Evolutionary conservation across 2,329 filamentous ascomycete genomes (phyloP).

Genomic region (Aspergillus floridensis): DNA sequence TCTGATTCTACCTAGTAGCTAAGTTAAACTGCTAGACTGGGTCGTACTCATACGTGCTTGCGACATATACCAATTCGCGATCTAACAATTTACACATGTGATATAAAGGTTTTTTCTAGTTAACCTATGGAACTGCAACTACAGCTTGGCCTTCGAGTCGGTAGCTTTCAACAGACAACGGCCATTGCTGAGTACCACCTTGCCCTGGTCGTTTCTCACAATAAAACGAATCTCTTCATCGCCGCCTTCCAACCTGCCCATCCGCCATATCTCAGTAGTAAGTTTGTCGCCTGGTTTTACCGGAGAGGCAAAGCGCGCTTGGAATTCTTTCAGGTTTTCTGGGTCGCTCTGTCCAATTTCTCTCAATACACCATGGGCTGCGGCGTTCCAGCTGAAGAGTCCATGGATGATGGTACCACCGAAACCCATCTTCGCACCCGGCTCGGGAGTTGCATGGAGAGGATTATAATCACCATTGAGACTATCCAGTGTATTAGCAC

Average conservation of each 20-base stretch:
- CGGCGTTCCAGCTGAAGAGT: constrained; percentile 80
- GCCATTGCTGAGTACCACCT: constrained; percentile 84
- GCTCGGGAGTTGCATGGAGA: constrained; percentile 81
- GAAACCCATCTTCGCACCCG: constrained; percentile 85
- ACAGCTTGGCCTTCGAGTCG: constrained; percentile 63
- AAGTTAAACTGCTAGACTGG: too few relatives aligned
- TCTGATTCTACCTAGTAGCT: too few relatives aligned
- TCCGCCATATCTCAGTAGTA: constrained; percentile 76
- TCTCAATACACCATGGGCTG: constrained; percentile 70
- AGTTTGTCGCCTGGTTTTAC: constrained; percentile 82
- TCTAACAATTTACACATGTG: not conserved
- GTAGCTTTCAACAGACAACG: constrained; percentile 71
- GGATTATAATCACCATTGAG: constrained; percentile 95
- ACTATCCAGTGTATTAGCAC: constrained; percentile 41
- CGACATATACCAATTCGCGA: not conserved
- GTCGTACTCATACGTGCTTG: not conserved
- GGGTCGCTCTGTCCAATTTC: constrained; percentile 73
- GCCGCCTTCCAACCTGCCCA: constrained; percentile 58
- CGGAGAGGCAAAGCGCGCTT: constrained; percentile 81
- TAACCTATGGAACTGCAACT: constrained; percentile 20
- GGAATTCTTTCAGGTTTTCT: constrained; percentile 80
- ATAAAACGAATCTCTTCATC: constrained; percentile 84
- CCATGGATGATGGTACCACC: constrained; percentile 87
- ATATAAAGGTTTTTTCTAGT: too few relatives aligned
- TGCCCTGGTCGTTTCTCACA: constrained; percentile 73